phyloP scores from a whole-genome alignment of 1,139 yeast species.

The Nakaseomyces uthaithaninus region DNA sequence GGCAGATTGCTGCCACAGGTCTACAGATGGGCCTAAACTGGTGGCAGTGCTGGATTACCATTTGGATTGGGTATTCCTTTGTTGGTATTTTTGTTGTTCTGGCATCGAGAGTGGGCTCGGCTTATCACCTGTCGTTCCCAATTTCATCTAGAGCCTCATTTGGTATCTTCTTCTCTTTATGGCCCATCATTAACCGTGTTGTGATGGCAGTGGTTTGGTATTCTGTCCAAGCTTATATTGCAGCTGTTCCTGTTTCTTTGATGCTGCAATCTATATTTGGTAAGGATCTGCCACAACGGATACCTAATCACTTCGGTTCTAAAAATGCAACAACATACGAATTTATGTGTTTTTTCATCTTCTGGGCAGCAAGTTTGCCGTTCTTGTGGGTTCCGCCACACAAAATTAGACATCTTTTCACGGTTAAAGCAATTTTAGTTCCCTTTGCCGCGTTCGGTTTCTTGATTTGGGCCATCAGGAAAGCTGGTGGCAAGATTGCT shows the following conservation, averaged over 20 bases:
- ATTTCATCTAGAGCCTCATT: slow-evolving; percentile 65
- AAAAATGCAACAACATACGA: slow-evolving; percentile 57
- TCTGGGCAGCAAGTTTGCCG: slow-evolving; percentile 71
- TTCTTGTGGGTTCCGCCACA: slow-evolving; percentile 78
- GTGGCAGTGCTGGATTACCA: slow-evolving; percentile 88
- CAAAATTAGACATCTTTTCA: slow-evolving; percentile 69
- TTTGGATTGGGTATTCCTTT: slow-evolving; percentile 63
- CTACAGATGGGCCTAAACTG: slow-evolving; percentile 64
- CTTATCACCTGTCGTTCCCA: slow-evolving; percentile 72
- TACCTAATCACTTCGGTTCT: slow-evolving; percentile 45
- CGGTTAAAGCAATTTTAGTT: slow-evolving; percentile 65
- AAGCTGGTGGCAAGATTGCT: slow-evolving; percentile 32
- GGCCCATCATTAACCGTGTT: slow-evolving; percentile 76
- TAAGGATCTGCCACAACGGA: slow-evolving; percentile 42
- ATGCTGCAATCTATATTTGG: slow-evolving; percentile 66
- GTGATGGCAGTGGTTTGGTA: slow-evolving; percentile 83
- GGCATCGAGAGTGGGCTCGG: slow-evolving; percentile 63
- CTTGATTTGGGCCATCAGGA: slow-evolving; percentile 69
- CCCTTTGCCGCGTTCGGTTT: slow-evolving; percentile 78
- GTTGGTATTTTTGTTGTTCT: slow-evolving; percentile 56
- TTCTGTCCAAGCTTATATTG: slow-evolving; percentile 74
- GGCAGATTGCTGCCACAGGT: slow-evolving; percentile 87
- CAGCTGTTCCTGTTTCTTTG: slow-evolving; percentile 71
- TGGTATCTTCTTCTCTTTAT: slow-evolving; percentile 69
- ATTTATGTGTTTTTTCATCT: slow-evolving; percentile 66